Evolutionary conservation across 2,329 filamentous ascomycete species (phyloP), one percentile per base, ranked within the genome.

Genomic region (Fusarium multiceps): DNA sequence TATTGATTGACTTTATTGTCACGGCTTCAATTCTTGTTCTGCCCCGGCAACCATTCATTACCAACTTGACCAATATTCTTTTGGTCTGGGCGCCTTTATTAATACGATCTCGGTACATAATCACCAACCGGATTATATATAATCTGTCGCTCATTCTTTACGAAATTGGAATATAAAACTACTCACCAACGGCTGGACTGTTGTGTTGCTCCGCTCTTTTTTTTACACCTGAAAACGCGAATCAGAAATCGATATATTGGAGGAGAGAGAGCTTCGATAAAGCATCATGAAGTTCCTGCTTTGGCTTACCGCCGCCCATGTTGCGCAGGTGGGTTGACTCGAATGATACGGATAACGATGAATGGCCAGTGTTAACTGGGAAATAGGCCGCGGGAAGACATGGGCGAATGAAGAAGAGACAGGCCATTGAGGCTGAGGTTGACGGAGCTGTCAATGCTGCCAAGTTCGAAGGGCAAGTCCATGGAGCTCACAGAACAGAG

Each of bases 151-250:
- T 66, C 60, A 49, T 65, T 73, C 59, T 45, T 40, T 49, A 27
- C 32, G 54, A 16, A 25, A 21, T 16, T n/a, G 12, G 28, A n/a
- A 12, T 18, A 53, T 20, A 41, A 21, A 28, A 42, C 34, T 53
- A 23, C 20, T 12, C n/a, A 59, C 43, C 66, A 66, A 73, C 67
- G 67, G 74, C 74, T 74, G 74, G 72, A 74, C 73, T 74, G 74
- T 74, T 74, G 57, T 74, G 74, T 74, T 73, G 55, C 27, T 50
- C 18, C 68, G 53, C 57, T 67, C 55, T 27, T 37, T 51, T 40
- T 51, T 40, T 51, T 59, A 55, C 49, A 41, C 40, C 49, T 46
- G 49, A 45, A 45, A 55, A 53, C 41, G 48, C 59, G n/a, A 70
- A 46, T 58, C 46, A 56, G 46, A 48, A 51, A 61, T 23, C 32